Conservation (phyloP, 768 basidiomycete genomes). For the Solioccasus polychromus region DNA sequence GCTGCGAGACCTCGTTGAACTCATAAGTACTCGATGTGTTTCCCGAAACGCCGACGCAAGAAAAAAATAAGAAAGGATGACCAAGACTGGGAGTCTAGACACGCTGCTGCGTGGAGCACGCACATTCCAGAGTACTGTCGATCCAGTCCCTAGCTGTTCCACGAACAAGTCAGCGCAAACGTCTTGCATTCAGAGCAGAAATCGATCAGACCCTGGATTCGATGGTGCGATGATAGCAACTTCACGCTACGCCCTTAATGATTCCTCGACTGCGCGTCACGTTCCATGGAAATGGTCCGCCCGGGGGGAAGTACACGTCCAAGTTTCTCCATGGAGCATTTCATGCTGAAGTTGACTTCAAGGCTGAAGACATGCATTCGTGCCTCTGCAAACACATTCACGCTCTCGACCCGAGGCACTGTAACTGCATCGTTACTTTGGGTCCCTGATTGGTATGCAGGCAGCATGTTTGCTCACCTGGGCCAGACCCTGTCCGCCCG, state of each 20-base stretch:
- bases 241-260: constrained; percentile 62
- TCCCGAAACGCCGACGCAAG: constrained; percentile 78
- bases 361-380: constrained; percentile 61
- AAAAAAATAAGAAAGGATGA: too few species aligned
- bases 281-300: constrained; percentile 63
- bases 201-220: constrained; percentile 61
- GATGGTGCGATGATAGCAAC: constrained; percentile 73
- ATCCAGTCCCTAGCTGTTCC: background rate
- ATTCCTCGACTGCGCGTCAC: constrained; percentile 79
- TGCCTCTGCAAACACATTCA: constrained; percentile 75
- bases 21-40: constrained; percentile 79
- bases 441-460: constrained; percentile 10
- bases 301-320: constrained; percentile 42
- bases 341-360: constrained; percentile 31
- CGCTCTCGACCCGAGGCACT: constrained; percentile 61
- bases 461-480: constrained; percentile 48
- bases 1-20: constrained; percentile 80
- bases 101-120: constrained; percentile 33
- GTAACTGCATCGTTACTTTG: constrained; percentile 10
- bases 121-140: constrained; percentile 40
- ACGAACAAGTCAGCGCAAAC: constrained; percentile 9
- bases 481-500: constrained; percentile 66
- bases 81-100: constrained; percentile 86
- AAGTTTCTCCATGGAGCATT: constrained; percentile 33
- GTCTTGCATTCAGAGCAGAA: constrained; percentile 3